Percentiles rank a stretch among this genome's conserved stretches.
These are phyloP conservation scores for Ascochyta lentis DNA, from an alignment of 2,329 filamentous ascomycete genomes.

Conservation along the genomic window DNA sequence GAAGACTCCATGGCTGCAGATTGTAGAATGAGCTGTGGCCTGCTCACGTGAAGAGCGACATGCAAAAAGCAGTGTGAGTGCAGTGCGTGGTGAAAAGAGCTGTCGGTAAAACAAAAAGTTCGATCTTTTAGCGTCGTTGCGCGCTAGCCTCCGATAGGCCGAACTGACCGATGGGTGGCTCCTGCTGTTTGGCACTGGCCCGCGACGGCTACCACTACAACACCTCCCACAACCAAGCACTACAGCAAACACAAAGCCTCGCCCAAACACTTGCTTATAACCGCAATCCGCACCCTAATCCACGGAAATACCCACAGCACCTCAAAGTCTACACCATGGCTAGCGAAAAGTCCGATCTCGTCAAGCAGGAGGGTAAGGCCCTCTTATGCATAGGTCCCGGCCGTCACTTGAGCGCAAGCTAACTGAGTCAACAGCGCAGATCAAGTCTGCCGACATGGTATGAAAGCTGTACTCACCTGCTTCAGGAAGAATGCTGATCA, in stretches of 20 bases:
- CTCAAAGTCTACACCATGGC: constrained; percentile 40
- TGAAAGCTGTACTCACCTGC: constrained; percentile 29
- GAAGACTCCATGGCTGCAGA: constrained; percentile 69
- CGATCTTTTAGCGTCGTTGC: constrained; percentile 18
- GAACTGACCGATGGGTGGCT: constrained; percentile 11
- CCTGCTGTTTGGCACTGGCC: constrained; percentile 14
- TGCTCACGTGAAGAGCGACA: constrained; percentile 21
- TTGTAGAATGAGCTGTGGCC: constrained; percentile 18
- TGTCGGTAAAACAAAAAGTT: constrained; percentile 10
- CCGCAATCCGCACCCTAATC: not conserved
- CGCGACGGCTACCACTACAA: not conserved
- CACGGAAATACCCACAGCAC: not conserved
- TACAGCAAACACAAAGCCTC: constrained; percentile 25
- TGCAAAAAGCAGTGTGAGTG: constrained; percentile 10
- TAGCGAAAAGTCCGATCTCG: constrained; percentile 70
- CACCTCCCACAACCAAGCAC: constrained; percentile 15
- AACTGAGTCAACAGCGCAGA: constrained; percentile 70
- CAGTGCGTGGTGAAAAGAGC: constrained; percentile 12
- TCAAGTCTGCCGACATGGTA: constrained; percentile 99
- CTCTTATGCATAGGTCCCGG: constrained; percentile 11
- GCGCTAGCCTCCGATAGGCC: constrained; percentile 16
- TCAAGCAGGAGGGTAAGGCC: constrained; percentile 57
- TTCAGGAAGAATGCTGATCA: constrained; percentile 21
- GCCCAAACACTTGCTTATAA: not conserved
- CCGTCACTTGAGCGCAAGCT: constrained; percentile 26